Evolutionary conservation across 2,329 filamentous ascomycete genomes (phyloP), one percentile per base, ranked within the genome.

Genomic region (Fulvia fulva): DNA sequence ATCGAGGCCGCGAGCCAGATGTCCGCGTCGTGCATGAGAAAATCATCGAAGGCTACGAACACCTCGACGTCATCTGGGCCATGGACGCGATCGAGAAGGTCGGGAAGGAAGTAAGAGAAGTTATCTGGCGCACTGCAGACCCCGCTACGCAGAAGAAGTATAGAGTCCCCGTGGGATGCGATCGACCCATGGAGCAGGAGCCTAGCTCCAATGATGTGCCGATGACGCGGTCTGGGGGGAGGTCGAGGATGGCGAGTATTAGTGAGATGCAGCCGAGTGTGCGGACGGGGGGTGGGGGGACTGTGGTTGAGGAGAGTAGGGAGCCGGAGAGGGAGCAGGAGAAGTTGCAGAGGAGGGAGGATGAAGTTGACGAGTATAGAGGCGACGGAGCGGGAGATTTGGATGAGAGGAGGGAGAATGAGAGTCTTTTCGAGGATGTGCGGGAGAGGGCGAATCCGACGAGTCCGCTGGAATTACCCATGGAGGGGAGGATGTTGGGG

Each of bases 61-160:
- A 97, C 74, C 81, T 97, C 4, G 93, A 97, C 75, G 90, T 97
- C 1, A 85, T 97, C 37, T 97, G 93, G 93, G 91, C 92, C 0
- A 90, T 97, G 80, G 91, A 97, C 69, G 85, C 86, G 0, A 84
- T 91, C 16, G 87, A 93, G 50, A 84, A 93, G 71, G 89, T 97
- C 0, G 94, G 92, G 5, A 81, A 78, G 57, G 92, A 96, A 75
- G 78, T 97, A 0, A 82, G 86, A 28, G 87, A 93, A 67, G 87
- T 95, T 14, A 74, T 97, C 12, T 97, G 92, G 92, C 86, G 86
- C 73, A 96, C 90, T 1, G 79, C 81, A 56, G 73, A 79, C 3
- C 73, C 76, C 21, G 76, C 78, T 78, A 85, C 76, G 34, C 84
- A 84, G 53, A 77, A 78, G 11, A 55, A 75, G 22, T 93, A 88